Conservation (phyloP, 768 basidiomycete species). For the Cystofilobasidium ferigula region DNA sequence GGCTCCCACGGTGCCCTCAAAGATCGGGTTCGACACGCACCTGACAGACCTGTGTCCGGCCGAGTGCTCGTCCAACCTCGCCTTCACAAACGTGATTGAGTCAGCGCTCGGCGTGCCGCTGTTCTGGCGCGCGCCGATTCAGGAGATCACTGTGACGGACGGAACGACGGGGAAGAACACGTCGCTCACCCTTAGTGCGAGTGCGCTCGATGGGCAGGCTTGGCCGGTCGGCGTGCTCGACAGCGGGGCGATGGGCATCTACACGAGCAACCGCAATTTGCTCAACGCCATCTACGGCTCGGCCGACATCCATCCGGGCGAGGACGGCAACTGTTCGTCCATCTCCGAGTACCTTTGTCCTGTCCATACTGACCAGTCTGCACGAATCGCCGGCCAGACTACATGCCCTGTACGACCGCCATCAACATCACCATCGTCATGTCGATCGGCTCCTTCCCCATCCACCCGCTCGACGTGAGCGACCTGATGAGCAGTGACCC, state of each 20-base stretch:
- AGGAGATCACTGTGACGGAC: slow-evolving; percentile 10
- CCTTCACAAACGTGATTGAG: slow-evolving; percentile 17
- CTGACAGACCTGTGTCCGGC: slow-evolving; percentile 10
- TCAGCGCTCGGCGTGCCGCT: slow-evolving; percentile 12
- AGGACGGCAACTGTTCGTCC: slow-evolving; percentile 10
- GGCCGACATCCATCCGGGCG: slow-evolving; percentile 1
- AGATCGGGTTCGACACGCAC: slow-evolving; percentile 21
- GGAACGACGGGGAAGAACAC: slow-evolving; percentile 1
- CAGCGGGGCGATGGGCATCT: slow-evolving; percentile 21
- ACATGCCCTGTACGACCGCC: slow-evolving; percentile 1
- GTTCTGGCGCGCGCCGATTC: slow-evolving; percentile 19
- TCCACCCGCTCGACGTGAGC: slow-evolving; percentile 20
- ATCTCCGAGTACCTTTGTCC: not conserved
- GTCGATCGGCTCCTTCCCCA: slow-evolving; percentile 7
- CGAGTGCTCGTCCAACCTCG: not conserved
- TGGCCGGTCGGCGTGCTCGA: slow-evolving; percentile 24
- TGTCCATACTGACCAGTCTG: not conserved
- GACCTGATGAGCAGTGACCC: slow-evolving; percentile 8
- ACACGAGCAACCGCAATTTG: slow-evolving; percentile 4
- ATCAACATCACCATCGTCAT: slow-evolving; percentile 17
- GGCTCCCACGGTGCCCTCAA: slow-evolving; percentile 7
- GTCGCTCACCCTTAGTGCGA: not conserved
- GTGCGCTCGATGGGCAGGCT: slow-evolving; percentile 11
- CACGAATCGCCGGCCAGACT: not conserved
- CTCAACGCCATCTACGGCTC: slow-evolving; percentile 20